These are phyloP conservation scores for Zymoseptoria pseudotritici DNA, from an alignment of 2,329 filamentous ascomycete species.

Conservation along the genomic window DNA sequence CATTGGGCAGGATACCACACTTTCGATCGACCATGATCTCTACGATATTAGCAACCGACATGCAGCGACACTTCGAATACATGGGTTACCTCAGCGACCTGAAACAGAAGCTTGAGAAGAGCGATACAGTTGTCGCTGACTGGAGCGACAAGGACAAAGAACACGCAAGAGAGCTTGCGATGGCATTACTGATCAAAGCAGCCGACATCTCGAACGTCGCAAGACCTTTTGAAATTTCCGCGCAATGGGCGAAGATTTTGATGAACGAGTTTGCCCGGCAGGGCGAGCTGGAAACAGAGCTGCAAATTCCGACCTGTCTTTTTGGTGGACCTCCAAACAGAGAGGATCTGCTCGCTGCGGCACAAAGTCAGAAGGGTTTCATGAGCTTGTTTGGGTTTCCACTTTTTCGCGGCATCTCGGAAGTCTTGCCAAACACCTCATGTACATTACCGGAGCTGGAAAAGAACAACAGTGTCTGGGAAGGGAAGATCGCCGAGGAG, in stretches of 20 bases:
- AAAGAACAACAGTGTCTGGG: slow-evolving; percentile 68
- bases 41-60: slow-evolving; percentile 94
- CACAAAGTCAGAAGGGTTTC: slow-evolving; percentile 84
- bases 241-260: slow-evolving; percentile 87
- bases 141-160: slow-evolving; percentile 73
- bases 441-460: slow-evolving; percentile 80
- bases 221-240: slow-evolving; percentile 71
- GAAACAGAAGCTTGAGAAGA: slow-evolving; percentile 67
- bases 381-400: slow-evolving; percentile 95
- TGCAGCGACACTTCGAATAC: slow-evolving; percentile 95
- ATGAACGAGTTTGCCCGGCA: slow-evolving; percentile 93
- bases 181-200: slow-evolving; percentile 91
- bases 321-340: slow-evolving; percentile 72
- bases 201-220: slow-evolving; percentile 98
- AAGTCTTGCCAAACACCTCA: slow-evolving; percentile 74
- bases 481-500: slow-evolving; percentile 58
- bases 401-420: slow-evolving; percentile 78
- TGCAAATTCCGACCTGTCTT: slow-evolving; percentile 80
- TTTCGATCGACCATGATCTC: slow-evolving; percentile 92
- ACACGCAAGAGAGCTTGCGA: slow-evolving; percentile 72
- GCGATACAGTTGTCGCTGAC: slow-evolving; percentile 54
- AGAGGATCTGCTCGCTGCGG: slow-evolving; percentile 74
- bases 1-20: slow-evolving; percentile 66
- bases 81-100: slow-evolving; percentile 81
- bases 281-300: slow-evolving; percentile 80